Base-by-base conservation (phyloP, 257 asterid genomes). In the Mentha longifolia region DNA sequence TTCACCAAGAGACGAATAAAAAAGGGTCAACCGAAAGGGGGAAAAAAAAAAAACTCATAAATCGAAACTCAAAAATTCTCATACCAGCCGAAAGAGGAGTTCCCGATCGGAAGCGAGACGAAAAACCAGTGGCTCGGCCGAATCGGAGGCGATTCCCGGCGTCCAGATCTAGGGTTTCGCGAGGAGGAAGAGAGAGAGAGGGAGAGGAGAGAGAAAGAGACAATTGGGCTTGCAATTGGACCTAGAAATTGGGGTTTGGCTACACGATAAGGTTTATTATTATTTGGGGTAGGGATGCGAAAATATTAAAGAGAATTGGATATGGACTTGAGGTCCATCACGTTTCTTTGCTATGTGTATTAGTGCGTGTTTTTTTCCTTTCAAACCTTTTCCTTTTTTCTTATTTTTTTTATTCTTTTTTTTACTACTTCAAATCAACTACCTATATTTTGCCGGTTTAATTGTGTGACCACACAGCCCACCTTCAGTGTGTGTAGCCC, bases 181-280 rank as follows among this genome's bases (percentile, higher is more conserved):
- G 81, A 60, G 79, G 77, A 81, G 50, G 77, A 2, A 61, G 67
- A 63, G 39, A 55, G 39, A 55, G 45, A 45, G 12, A 57, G 80
- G 78, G 77, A 63, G 80, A 73, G 66, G 85, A 70, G 83, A 61
- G 93, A 85, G 87, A 83, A 76, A 72, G 78, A 43, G 55, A 47
- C 78, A 79, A 83, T 90, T 90, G 96, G 97, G 96, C 97, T 90
- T 87, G 72, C 22, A 82, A 88, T 76, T 92, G 96, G 97, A 88
- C 97, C 86, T 77, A 60, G 35, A 3, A 19, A 69, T 79, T 78
- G 73, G 79, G 80, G 76, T 77, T 77, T 55, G 79, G 81, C 54
- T 78, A 74, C 39, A 66, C 41, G 89, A 82, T 82, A 79, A 84
- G 84, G 87, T 79, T 82, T 74, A 72, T 67, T 77, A 65, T 71